phyloP scores from a whole-genome alignment of 192 early-diverging fungal genomes.

The Entomortierella parvispora region DNA sequence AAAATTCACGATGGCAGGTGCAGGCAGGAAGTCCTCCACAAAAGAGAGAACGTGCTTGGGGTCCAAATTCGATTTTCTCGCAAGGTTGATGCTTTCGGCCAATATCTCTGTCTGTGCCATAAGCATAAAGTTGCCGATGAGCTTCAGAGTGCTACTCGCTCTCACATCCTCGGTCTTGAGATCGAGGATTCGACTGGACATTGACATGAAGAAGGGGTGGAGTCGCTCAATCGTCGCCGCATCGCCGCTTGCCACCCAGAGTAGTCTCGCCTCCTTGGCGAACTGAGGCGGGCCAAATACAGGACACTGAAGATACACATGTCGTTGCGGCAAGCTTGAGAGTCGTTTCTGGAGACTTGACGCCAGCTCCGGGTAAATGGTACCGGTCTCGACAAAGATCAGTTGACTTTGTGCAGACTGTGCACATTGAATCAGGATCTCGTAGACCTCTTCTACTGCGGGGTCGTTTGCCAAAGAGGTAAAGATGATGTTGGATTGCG shows the following conservation, averaged over 20 bases:
- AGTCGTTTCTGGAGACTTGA: conserved; percentile 19
- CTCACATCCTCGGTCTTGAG: conserved; percentile 53
- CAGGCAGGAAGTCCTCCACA: conserved; percentile 57
- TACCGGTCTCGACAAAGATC: conserved; percentile 69
- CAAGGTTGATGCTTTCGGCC: conserved; percentile 67
- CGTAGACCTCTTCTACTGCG: conserved; percentile 55
- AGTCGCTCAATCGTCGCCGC: conserved; percentile 47
- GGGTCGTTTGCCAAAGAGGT: conserved; percentile 66
- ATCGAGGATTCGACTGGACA: conserved; percentile 57
- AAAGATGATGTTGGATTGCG: conserved; percentile 62
- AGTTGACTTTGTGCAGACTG: neutral
- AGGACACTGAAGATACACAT: conserved; percentile 54
- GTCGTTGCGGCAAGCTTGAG: neutral
- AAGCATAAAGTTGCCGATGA: conserved; percentile 72
- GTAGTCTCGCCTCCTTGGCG: conserved; percentile 57
- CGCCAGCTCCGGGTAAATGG: conserved; percentile 57
- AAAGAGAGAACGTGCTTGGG: conserved; percentile 62
- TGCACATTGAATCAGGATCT: conserved; percentile 3
- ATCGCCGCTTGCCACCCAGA: conserved; percentile 60
- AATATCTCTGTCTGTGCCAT: conserved; percentile 58
- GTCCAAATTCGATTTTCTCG: conserved; percentile 60
- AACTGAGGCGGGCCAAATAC: conserved; percentile 59
- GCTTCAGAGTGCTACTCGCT: conserved; percentile 61
- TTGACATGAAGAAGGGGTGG: conserved; percentile 37
- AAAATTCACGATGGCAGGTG: conserved; percentile 6